Evolutionary conservation across 73 alveolate species (phyloP).

Genomic region (Stentor coeruleus): DNA sequence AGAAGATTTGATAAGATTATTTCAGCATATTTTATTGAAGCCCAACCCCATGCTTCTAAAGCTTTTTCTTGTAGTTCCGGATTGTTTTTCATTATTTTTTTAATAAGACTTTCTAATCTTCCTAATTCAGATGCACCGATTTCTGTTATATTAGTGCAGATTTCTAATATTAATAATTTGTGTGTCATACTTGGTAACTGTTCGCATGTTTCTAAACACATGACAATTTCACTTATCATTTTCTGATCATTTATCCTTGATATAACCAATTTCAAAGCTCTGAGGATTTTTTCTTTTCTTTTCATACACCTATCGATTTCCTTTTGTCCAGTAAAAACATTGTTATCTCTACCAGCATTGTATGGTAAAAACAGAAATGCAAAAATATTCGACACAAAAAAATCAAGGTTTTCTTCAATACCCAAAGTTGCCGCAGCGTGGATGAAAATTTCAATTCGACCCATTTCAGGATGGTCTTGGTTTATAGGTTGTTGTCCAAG

Average conservation of each 20-base stretch:
- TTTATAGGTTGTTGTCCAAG: background rate
- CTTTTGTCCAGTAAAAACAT: background rate
- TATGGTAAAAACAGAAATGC: slow-evolving; percentile 5
- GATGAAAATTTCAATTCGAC: background rate
- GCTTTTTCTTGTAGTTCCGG: background rate
- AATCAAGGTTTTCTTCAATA: background rate
- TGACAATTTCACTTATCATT: background rate
- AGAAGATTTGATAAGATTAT: background rate
- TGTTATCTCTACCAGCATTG: background rate
- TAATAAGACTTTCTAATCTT: slow-evolving; percentile 3
- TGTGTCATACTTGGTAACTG: background rate
- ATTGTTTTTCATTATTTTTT: background rate
- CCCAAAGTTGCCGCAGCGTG: background rate
- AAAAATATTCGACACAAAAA: background rate
- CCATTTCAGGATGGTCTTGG: slow-evolving; percentile 18
- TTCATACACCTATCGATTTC: background rate
- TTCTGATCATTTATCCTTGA: background rate
- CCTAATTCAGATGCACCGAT: background rate
- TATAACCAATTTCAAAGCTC: background rate
- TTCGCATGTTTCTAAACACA: background rate
- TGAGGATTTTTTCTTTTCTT: background rate
- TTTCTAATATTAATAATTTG: background rate
- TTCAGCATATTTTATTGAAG: background rate
- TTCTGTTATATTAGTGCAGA: background rate
- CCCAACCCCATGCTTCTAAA: background rate